A percentile compares a stretch with the other conserved stretches of the same genome.
Conservation (phyloP, 192 early-diverging fungal species). For the Kappamyces sp. region DNA sequence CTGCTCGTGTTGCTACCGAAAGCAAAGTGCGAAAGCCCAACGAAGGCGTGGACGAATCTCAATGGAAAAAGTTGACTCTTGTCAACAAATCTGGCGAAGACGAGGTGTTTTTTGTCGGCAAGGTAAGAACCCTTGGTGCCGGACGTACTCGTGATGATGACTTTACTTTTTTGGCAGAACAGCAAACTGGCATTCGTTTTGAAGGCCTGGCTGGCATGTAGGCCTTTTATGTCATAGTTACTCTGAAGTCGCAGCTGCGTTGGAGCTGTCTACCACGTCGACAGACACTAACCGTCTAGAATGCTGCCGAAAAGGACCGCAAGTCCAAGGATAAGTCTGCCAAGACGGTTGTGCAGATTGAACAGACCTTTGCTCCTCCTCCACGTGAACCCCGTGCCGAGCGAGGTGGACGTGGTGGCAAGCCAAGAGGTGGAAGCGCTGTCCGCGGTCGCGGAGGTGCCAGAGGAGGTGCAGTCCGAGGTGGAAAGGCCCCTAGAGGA, state of each 20-base stretch:
- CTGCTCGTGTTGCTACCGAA: constrained; percentile 50
- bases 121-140: constrained; percentile 52
- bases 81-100: constrained; percentile 68
- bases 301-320: neutral
- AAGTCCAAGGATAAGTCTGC: constrained; percentile 20
- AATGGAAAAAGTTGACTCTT: constrained; percentile 74
- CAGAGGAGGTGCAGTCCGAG: constrained; percentile 14
- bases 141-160: neutral
- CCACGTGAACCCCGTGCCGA: constrained; percentile 52
- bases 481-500: neutral
- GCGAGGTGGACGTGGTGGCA: constrained; percentile 48
- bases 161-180: constrained; percentile 17
- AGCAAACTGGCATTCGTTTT: constrained; percentile 13
- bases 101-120: constrained; percentile 65
- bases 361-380: constrained; percentile 16
- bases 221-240: constrained; percentile 17
- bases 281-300: constrained; percentile 7
- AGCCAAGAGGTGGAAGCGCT: constrained; percentile 63
- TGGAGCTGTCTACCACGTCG: too few species aligned
- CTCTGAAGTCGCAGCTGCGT: constrained; percentile 14
- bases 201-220: constrained; percentile 7
- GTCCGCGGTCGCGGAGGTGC: constrained; percentile 42
- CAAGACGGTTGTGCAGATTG: constrained; percentile 19
- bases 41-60: constrained; percentile 74
- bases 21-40: constrained; percentile 68